Conservation (phyloP, 208 protist genomes). For the Polymyxa betae region DNA sequence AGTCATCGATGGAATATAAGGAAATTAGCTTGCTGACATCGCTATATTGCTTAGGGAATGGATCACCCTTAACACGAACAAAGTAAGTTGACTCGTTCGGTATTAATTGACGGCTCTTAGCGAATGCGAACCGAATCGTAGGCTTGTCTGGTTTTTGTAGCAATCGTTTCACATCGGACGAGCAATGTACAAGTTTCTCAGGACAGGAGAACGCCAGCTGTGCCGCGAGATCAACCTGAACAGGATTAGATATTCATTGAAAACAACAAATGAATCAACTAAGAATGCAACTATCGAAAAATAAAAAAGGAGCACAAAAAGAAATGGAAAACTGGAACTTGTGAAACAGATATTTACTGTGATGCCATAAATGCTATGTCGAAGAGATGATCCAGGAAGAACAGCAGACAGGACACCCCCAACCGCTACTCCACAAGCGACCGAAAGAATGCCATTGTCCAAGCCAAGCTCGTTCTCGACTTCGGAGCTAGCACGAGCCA, state of each 20-base stretch:
- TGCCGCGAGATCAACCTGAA: constrained; percentile 3
- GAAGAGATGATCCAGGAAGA: neutral
- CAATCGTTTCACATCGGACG: neutral
- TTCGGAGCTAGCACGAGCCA: neutral
- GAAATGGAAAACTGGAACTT: neutral
- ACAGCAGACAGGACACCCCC: constrained; percentile 13
- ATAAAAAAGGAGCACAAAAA: too few relatives aligned
- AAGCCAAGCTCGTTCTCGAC: neutral
- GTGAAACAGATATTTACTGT: neutral
- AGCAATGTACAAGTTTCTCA: neutral
- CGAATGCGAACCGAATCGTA: constrained; percentile 2
- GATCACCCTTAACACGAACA: neutral
- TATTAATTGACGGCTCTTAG: neutral
- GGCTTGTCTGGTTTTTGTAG: neutral
- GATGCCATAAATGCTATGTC: neutral
- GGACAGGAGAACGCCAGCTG: constrained; percentile 28
- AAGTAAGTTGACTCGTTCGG: neutral
- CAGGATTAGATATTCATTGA: neutral
- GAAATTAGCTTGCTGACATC: too few relatives aligned
- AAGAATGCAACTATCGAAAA: too few relatives aligned
- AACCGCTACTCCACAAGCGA: neutral
- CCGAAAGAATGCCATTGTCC: neutral
- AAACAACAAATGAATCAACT: too few relatives aligned
- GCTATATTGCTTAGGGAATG: neutral
- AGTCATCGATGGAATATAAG: too few relatives aligned